Conservation (phyloP, 2,329 filamentous ascomycete genomes). For the Colletotrichum liriopes region DNA sequence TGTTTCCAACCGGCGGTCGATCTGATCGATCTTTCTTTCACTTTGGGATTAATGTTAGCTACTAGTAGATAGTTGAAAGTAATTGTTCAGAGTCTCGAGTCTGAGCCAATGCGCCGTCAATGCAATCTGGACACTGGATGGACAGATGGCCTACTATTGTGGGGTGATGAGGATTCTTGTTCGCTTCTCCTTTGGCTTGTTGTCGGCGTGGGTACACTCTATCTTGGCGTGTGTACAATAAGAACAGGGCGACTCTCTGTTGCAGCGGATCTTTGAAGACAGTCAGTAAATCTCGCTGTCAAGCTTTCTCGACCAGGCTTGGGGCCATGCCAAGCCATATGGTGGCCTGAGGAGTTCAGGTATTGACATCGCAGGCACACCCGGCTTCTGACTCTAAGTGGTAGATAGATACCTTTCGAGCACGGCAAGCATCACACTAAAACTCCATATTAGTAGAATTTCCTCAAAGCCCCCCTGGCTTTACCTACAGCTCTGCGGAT, state of each 20-base stretch:
- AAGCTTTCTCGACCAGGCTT: too few species aligned
- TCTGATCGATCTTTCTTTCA: constrained; percentile 57
- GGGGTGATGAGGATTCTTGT: constrained; percentile 55
- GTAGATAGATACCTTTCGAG: constrained; percentile 50
- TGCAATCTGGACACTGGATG: neutral
- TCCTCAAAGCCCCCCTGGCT: neutral
- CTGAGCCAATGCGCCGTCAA: too few species aligned
- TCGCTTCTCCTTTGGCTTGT: constrained; percentile 54
- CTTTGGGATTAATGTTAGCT: constrained; percentile 42
- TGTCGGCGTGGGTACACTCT: constrained; percentile 53
- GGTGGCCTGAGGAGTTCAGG: too few species aligned
- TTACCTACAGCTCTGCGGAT: constrained; percentile 41
- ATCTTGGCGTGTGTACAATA: constrained; percentile 56
- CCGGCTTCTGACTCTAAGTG: neutral
- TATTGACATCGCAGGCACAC: neutral
- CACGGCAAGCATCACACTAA: constrained; percentile 53
- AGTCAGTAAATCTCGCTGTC: neutral
- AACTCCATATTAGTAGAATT: neutral
- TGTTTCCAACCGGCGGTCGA: constrained; percentile 55
- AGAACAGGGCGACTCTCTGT: constrained; percentile 55
- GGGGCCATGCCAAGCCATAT: too few species aligned
- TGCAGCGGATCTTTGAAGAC: constrained; percentile 52
- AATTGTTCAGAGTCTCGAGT: neutral
- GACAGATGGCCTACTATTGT: constrained; percentile 53
- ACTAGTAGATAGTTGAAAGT: too few species aligned